Base-by-base conservation (phyloP, 352 stramenopile species). In the Globisporangium okanoganense region DNA sequence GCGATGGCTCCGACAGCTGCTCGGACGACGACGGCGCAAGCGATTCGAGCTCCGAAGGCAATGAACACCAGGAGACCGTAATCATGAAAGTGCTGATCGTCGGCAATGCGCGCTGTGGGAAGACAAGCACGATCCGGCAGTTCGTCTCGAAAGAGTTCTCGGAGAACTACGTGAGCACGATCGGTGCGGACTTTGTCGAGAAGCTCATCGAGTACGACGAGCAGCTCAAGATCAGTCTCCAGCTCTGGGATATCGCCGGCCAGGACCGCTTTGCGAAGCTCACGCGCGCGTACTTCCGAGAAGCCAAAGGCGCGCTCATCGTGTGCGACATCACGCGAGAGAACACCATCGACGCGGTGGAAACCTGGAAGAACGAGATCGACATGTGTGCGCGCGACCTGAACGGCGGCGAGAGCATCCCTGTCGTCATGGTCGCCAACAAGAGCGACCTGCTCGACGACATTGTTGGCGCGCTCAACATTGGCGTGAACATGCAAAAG, bases 201-300 rank as follows among this genome's bases (percentile, higher is more conserved):
- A 94, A 93, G 67, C 63, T 76, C 31, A 75, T 96, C n/a, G 58
- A 76, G 16, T 79, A 89, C 40, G 75, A 89, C 33, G 70, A 74
- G 2, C 63, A 75, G 14, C 60, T 87, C 10, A 77, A 66, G 22
- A 76, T 93, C 44, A 86, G 79, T 38, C 72, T 94, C 31, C 82
- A 94, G 64, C 69, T 96, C n/a, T 95, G 87, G 87, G 86, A 96
- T 57, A 95, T 95, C 45, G 87, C 87, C 0, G 87, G 86, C 8
- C 87, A 95, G 66, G 87, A 96, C 59, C 78, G 86, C 5, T 96
- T 95, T 51, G 87, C 85, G n/a, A 92, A 95, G 64, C 77, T 96
- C 53, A 96, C 86, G 38, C 72, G 86, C 33, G 82, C 79, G 5
- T 96, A 96, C 55, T 96, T 96, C 57, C 73, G 81, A 38, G 76